phyloP scores from a whole-genome alignment of 148 eudicot species.

The Silene latifolia region DNA sequence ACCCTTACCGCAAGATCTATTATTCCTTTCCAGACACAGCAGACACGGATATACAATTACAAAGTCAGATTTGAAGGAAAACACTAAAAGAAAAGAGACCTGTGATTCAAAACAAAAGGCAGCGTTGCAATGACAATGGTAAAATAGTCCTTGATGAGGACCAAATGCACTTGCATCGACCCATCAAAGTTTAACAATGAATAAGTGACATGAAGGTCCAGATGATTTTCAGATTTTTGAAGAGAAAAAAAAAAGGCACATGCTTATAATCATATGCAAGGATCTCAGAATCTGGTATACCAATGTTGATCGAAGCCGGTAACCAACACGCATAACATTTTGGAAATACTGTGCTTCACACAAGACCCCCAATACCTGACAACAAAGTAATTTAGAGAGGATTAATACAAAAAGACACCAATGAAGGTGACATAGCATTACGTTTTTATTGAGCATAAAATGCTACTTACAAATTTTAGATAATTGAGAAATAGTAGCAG shows the following conservation, averaged over 20 bases:
- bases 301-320: slow-evolving; percentile 74
- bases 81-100: neutral
- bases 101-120: neutral
- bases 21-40: neutral
- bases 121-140: neutral
- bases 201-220: neutral
- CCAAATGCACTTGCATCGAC: neutral
- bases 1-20: neutral
- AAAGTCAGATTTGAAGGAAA: neutral
- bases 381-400: slow-evolving; percentile 12
- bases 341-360: slow-evolving; percentile 95
- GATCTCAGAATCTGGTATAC: slow-evolving; percentile 27
- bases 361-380: slow-evolving; percentile 77
- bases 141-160: neutral
- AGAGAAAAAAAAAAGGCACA: neutral
- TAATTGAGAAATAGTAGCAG: neutral
- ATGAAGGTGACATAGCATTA: neutral
- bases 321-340: slow-evolving; percentile 98
- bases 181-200: neutral
- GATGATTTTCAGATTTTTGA: neutral
- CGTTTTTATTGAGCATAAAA: neutral
- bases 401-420: neutral
- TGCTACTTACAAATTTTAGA: neutral
- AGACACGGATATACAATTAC: neutral
- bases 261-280: neutral